Evolutionary conservation across 2,329 filamentous ascomycete species (phyloP), one percentile per base, ranked within the genome.

Genomic region (Lasiodiplodia theobromae): DNA sequence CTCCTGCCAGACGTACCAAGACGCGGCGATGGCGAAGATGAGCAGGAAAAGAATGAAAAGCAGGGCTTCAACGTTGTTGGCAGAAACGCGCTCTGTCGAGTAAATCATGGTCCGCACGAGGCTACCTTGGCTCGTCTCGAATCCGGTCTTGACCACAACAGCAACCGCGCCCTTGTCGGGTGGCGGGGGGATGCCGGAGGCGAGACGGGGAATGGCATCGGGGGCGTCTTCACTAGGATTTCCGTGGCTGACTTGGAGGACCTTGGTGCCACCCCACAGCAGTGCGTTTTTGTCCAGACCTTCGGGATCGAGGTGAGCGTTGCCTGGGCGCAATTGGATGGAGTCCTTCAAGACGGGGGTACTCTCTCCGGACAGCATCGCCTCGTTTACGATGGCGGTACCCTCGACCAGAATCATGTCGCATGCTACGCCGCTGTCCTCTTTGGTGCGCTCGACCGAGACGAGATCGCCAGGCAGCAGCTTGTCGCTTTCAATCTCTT

Each of bases 61-160:
- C n/a, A 99, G 84, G 1, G 96, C 96, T 82, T 99, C 96, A 54
- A 91, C 90, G 77, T 99, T 98, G 83, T 97, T 97, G 74, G 96
- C 96, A n/a, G 95, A 98, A 28, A 99, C 95, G 72, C 95, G 93
- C 81, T 99, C 96, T 1, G 96, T 99, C 1, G 96, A 97, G 84
- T 97, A 99, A 76, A 99, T 99, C 96, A 99, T 99, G 73, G 96
- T 99, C 71, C 96, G 92, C 70, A 99, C 96, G 70, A 99, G 88
- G 80, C 94, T 97, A 71, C 96, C 96, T 82, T 99, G 96, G 68
- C 95, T 98, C 12, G 96, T 99, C 82, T 99, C 96, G 76, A 99
- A 99, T 14, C 96, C 96, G 66, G 96, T 99, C 87, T 97, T 98
- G 76, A 94, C 91, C 56, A 99, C 93, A 71, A 99, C 88, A 70